These are phyloP conservation scores for Backusella sp. DNA, from an alignment of 192 early-diverging fungal genomes.

Conservation along the genomic window DNA sequence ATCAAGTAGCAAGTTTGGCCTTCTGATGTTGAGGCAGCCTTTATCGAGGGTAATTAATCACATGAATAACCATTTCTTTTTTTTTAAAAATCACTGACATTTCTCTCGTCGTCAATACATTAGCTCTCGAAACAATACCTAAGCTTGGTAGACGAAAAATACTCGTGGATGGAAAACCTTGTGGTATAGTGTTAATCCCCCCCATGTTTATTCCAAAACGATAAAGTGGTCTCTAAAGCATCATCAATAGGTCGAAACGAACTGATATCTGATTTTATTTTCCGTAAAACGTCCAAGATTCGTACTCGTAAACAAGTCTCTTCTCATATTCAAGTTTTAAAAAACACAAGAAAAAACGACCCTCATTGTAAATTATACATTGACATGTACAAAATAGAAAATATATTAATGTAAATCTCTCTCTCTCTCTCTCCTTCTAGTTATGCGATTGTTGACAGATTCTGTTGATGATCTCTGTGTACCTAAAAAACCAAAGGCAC, in stretches of 20 bases:
- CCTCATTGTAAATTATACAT: slow-evolving; percentile 39
- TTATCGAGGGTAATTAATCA: slow-evolving; percentile 50
- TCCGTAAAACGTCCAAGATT: slow-evolving; percentile 59
- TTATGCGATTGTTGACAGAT: slow-evolving; percentile 49
- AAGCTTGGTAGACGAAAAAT: slow-evolving; percentile 57
- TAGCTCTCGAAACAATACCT: slow-evolving; percentile 51
- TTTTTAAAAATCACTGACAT: slow-evolving; percentile 13
- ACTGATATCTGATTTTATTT: slow-evolving; percentile 73
- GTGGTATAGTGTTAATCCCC: slow-evolving; percentile 24
- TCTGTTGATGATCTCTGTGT: slow-evolving; percentile 28
- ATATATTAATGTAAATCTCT: neutral
- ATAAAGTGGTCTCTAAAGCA: neutral
- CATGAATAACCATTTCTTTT: neutral
- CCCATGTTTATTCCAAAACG: neutral
- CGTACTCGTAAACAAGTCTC: slow-evolving; percentile 77
- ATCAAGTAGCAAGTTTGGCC: slow-evolving; percentile 53
- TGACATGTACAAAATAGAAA: neutral
- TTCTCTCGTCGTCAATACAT: neutral
- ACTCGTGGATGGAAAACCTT: slow-evolving; percentile 52
- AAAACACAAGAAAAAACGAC: slow-evolving; percentile 65
- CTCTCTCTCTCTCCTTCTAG: slow-evolving; percentile 20
- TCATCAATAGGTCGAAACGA: slow-evolving; percentile 65
- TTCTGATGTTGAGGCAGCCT: slow-evolving; percentile 54
- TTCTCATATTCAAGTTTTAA: slow-evolving; percentile 77
- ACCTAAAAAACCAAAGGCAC: neutral